A percentile compares a stretch with the other conserved stretches of the same genome.
These are phyloP conservation scores for Blastobotrys americana DNA, from an alignment of 805 yeast genomes.

Conservation along the genomic window DNA sequence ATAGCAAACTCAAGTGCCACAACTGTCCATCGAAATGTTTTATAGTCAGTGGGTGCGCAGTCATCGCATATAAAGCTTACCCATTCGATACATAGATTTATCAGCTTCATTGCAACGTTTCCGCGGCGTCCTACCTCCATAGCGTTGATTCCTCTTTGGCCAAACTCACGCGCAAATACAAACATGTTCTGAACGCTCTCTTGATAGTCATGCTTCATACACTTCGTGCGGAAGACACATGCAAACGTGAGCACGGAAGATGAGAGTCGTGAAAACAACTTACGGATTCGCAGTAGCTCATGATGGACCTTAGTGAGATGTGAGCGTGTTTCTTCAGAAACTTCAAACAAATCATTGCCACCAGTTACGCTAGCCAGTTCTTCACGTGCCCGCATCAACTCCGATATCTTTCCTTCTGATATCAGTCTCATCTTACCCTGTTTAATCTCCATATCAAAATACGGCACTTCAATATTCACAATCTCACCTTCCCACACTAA, in stretches of 20 bases:
- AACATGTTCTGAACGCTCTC: conserved; percentile 70
- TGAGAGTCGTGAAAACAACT: conserved; percentile 60
- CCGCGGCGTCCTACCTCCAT: conserved; percentile 62
- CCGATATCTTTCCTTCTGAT: conserved; percentile 59
- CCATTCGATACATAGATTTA: conserved; percentile 81
- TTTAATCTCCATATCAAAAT: conserved; percentile 42
- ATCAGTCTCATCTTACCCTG: conserved; percentile 63
- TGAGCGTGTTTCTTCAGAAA: conserved; percentile 56
- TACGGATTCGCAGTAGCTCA: conserved; percentile 60
- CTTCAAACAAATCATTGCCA: conserved; percentile 39
- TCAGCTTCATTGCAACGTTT: conserved; percentile 59
- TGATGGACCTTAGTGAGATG: conserved; percentile 66
- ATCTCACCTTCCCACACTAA: conserved; percentile 86
- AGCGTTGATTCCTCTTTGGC: conserved; percentile 59
- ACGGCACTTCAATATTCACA: conserved; percentile 40
- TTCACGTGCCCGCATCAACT: conserved; percentile 49
- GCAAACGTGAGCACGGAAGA: conserved; percentile 57
- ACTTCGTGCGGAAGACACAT: conserved; percentile 42
- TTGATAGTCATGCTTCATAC: conserved; percentile 43
- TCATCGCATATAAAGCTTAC: conserved; percentile 88
- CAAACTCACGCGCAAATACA: conserved; percentile 73
- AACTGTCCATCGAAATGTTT: conserved; percentile 94
- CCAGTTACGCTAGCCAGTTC: conserved; percentile 52
- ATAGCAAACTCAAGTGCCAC: conserved; percentile 91
- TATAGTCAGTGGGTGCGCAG: conserved; percentile 84